A percentile compares a stretch with the other conserved stretches of the same genome.
Conservation (phyloP, 805 yeast genomes). For the Kodamaea sagamina region DNA sequence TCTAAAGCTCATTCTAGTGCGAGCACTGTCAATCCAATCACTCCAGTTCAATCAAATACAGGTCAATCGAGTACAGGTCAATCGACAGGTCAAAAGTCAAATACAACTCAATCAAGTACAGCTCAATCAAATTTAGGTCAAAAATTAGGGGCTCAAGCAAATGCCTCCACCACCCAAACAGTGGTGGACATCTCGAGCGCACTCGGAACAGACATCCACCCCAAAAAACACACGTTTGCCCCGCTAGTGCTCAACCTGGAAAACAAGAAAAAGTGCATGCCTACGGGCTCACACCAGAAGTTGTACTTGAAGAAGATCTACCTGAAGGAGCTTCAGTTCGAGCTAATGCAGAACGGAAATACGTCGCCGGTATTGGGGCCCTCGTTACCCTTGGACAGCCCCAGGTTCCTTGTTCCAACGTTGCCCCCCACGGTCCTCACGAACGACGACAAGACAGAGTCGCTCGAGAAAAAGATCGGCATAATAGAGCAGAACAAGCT, state of each 20-base stretch:
- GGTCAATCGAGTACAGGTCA: too few relatives aligned
- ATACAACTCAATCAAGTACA: too few relatives aligned
- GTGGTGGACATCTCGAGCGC: constrained; percentile 2
- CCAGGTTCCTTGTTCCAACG: constrained; percentile 14
- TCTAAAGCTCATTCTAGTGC: too few relatives aligned
- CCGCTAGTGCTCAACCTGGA: constrained; percentile 8
- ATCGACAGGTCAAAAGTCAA: too few relatives aligned
- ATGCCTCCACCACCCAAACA: neutral
- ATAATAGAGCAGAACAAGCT: constrained; percentile 32
- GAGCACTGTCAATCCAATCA: too few relatives aligned
- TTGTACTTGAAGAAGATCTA: constrained; percentile 31
- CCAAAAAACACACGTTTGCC: constrained; percentile 9
- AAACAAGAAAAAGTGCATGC: constrained; percentile 1
- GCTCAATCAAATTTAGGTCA: too few relatives aligned
- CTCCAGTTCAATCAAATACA: too few relatives aligned
- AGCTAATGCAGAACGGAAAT: constrained; percentile 24
- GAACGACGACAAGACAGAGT: neutral
- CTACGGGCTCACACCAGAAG: constrained; percentile 1
- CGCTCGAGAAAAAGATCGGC: neutral
- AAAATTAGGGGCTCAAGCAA: neutral
- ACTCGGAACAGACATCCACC: neutral
- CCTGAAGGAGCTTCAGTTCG: constrained; percentile 43
- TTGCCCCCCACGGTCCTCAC: constrained; percentile 1
- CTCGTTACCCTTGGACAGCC: constrained; percentile 12
- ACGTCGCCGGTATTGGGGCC: constrained; percentile 15